Base-by-base conservation (phyloP, 805 yeast genomes). In the Ogataea populi-albae region DNA sequence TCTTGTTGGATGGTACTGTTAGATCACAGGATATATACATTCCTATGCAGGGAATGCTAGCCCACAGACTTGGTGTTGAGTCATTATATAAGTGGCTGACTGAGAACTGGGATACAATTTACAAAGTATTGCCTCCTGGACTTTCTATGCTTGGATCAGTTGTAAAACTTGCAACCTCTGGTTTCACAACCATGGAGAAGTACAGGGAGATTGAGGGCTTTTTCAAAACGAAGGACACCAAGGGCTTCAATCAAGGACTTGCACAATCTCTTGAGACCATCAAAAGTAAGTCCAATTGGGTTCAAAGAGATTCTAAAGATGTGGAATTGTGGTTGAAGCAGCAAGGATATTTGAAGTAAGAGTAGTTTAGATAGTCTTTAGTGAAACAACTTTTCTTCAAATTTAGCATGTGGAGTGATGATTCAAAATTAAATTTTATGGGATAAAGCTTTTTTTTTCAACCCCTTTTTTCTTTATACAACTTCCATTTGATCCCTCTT, bases 111-210 rank as follows among this genome's bases (percentile, higher is more conserved):
- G 87, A 77, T 38, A 71, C 66, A 29, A 55, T 91, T 41, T 63
- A 64, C 49, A 71, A 76, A 57, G 66, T 72, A 52, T 73, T 87
- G 56, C 96, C 97, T 34, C 86, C 95, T 11, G 82, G 86, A 9
- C 71, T 82, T 45, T 71, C 87, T 17, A 77, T 88, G 86, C 69
- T 91, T 50, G 83, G 91, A 15, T 68, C 81, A 14, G 79, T 93
- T 40, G 83, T 91, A 25, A 67, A 71, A 21, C 45, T 83, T 23
- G 64, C 80, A 31, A 72, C 85, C 30, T 64, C 47, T 38, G 64
- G 56, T 26, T 66, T 68, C 43, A 67, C 71, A 22, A 47, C 68
- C 14, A 50, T 49, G 47, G 66, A 64, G 23, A 69, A 63, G 45
- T 57, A 59, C 32, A 52, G 58, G n/a, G 71, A 68, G 34, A 63